Evolutionary conservation across 1,139 yeast genomes (phyloP).

Genomic region (Taphrina flavorubra): DNA sequence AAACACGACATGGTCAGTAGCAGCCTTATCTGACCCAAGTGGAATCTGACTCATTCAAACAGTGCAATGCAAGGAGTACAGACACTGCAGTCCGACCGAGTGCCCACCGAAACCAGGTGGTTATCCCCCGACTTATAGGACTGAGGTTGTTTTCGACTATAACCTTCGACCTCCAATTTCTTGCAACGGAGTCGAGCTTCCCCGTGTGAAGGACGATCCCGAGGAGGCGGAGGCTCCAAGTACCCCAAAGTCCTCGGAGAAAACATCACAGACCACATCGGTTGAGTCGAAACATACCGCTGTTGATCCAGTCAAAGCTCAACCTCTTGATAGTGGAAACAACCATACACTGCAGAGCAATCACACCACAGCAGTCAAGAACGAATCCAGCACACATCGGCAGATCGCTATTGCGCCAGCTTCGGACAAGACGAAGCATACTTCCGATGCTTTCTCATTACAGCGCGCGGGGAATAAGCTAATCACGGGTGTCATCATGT

Average conservation of each 20-base stretch:
- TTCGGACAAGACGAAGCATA: background rate
- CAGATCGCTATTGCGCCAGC: background rate
- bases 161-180: background rate
- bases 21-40: background rate
- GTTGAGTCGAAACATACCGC: background rate
- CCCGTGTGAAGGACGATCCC: background rate
- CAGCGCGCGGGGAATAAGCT: background rate
- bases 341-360: background rate
- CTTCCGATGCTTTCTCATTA: background rate
- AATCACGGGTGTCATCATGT: background rate
- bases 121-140: conserved; percentile 9
- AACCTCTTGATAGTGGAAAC: background rate
- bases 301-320: background rate
- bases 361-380: background rate
- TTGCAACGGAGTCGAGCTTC: conserved; percentile 13
- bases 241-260: background rate
- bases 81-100: background rate
- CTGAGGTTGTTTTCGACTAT: conserved; percentile 3
- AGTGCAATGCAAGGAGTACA: conserved; percentile 11
- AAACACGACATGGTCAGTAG: conserved; percentile 2
- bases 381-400: background rate
- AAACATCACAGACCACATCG: background rate
- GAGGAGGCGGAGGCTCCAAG: background rate
- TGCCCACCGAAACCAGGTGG: conserved; percentile 6
- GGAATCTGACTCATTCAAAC: background rate